A percentile compares a stretch with the other conserved stretches of the same genome.
Evolutionary conservation across 2,329 filamentous ascomycete genomes (phyloP).

Genomic region (Monosporascus cannonballus): DNA sequence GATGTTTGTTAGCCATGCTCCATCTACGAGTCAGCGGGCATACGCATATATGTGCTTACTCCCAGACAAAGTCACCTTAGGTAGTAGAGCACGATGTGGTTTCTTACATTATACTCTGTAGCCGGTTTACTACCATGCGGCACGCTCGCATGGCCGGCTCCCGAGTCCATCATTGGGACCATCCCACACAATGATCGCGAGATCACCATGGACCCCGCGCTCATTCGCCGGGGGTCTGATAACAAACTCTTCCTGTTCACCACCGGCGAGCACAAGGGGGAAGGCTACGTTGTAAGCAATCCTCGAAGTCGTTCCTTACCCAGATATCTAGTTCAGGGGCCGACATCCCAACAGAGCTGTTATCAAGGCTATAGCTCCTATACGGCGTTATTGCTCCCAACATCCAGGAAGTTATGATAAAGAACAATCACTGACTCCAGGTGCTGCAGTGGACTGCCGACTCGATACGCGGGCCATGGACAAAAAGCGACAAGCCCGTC

Average conservation of each 20-base stretch:
- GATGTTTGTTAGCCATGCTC: too few species aligned
- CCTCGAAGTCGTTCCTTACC: too few species aligned
- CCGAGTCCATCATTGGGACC: slow-evolving; percentile 13
- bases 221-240: slow-evolving; percentile 16
- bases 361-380: too few species aligned
- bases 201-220: slow-evolving; percentile 14
- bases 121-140: not conserved
- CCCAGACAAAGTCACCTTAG: too few species aligned
- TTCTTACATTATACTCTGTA: not conserved
- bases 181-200: slow-evolving; percentile 16
- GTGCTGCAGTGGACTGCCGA: slow-evolving; percentile 11
- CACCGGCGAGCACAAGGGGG: slow-evolving; percentile 9
- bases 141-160: slow-evolving; percentile 7
- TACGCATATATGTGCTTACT: too few species aligned
- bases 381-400: too few species aligned
- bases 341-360: too few species aligned
- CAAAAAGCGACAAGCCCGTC: slow-evolving; percentile 6
- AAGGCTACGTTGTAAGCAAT: slow-evolving; percentile 7
- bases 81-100: not conserved
- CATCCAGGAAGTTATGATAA: too few species aligned
- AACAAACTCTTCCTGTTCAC: slow-evolving; percentile 18
- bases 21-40: too few species aligned
- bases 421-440: too few species aligned
- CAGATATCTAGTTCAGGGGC: too few species aligned
- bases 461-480: slow-evolving; percentile 19